A percentile compares a stretch with the other conserved stretches of the same genome.
These are phyloP conservation scores for Perkinsus marinus DNA, from an alignment of 169 alveolate genomes.

Conservation along the genomic window DNA sequence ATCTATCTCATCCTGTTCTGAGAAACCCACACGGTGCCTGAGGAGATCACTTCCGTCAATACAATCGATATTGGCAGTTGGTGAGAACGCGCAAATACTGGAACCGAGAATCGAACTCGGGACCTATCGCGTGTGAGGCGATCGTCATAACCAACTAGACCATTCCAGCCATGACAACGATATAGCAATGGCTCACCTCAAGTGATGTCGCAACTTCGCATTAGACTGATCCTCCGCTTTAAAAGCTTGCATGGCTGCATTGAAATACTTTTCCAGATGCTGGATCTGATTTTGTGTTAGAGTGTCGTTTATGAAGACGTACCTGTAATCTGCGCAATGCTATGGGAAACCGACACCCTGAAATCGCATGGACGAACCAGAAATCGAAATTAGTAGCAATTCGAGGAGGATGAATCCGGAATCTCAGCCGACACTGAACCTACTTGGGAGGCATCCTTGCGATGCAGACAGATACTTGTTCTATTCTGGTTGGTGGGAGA, in stretches of 20 bases:
- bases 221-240: neutral
- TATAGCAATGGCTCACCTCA: neutral
- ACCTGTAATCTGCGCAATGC: neutral
- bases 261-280: neutral
- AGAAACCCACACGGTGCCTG: neutral
- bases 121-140: neutral
- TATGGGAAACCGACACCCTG: too few species aligned
- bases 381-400: too few species aligned
- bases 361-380: too few species aligned
- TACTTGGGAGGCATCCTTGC: neutral
- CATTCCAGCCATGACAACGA: neutral
- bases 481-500: neutral
- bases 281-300: neutral
- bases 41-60: neutral
- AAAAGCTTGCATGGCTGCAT: neutral
- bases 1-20: neutral
- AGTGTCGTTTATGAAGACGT: neutral
- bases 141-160: neutral
- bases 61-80: too few species aligned
- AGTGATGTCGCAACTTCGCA: neutral
- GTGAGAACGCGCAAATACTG: neutral
- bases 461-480: neutral
- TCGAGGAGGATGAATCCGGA: too few species aligned
- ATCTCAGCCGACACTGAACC: neutral
- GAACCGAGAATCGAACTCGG: neutral